Conservation (phyloP, 805 yeast species). For the Suhomyces vadensis region DNA sequence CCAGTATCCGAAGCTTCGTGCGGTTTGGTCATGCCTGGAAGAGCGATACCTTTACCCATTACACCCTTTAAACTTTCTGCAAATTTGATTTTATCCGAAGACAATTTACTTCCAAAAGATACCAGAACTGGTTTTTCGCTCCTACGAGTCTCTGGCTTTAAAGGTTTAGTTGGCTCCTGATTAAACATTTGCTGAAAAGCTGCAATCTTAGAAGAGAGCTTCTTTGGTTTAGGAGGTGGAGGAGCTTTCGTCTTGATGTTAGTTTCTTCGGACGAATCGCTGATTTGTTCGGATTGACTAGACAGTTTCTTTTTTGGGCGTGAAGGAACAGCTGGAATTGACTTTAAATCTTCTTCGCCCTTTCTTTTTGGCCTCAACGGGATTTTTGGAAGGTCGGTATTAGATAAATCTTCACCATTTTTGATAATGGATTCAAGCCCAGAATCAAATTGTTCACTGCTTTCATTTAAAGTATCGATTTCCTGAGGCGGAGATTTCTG, state of each 20-base stretch:
- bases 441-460: no score
- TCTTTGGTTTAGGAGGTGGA: slow-evolving; percentile 68
- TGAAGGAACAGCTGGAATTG: slow-evolving; percentile 12
- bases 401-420: background rate
- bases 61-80: slow-evolving; percentile 62
- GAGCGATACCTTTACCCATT: slow-evolving; percentile 50
- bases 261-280: background rate
- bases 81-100: slow-evolving; percentile 46
- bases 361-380: slow-evolving; percentile 3
- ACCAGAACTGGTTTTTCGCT: background rate
- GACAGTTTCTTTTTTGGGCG: slow-evolving; percentile 14
- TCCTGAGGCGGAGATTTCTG: no score
- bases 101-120: slow-evolving; percentile 20
- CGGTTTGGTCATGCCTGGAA: slow-evolving; percentile 48
- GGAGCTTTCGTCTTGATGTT: slow-evolving; percentile 30
- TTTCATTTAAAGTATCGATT: no score
- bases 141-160: slow-evolving; percentile 6
- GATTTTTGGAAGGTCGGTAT: background rate
- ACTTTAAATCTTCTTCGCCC: slow-evolving; percentile 1
- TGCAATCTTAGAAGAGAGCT: slow-evolving; percentile 75
- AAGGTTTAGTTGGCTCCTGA: slow-evolving; percentile 18
- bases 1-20: background rate
- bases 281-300: background rate
- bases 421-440: no score
- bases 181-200: slow-evolving; percentile 78